Conservation (phyloP, 345 rosid genomes). For the Euclidium syriacum region DNA sequence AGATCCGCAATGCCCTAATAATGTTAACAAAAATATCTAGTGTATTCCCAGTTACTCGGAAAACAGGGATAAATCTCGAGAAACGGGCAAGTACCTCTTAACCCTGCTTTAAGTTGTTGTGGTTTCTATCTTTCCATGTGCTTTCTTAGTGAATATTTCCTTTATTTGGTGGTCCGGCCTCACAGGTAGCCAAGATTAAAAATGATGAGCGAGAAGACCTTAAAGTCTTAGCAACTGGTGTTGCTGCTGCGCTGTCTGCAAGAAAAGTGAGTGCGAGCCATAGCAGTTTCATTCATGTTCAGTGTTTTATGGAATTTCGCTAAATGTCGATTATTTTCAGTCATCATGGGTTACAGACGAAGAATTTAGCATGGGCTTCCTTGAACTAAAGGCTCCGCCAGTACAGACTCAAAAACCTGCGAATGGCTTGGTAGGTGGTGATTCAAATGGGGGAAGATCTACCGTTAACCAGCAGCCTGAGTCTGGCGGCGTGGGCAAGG, state of each 20-base stretch:
- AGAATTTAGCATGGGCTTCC: constrained; percentile 98
- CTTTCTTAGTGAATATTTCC: constrained; percentile 8
- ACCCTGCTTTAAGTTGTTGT: constrained; percentile 13
- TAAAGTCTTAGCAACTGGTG: constrained; percentile 97
- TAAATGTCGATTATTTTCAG: constrained; percentile 42
- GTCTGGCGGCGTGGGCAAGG: constrained; percentile 52
- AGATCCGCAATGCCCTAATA: constrained; percentile 93
- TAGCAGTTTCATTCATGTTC: constrained; percentile 13
- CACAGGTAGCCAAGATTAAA: constrained; percentile 88
- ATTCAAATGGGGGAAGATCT: constrained; percentile 46
- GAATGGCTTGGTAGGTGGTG: constrained; percentile 50
- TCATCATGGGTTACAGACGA: constrained; percentile 98
- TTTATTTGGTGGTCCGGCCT: constrained; percentile 12
- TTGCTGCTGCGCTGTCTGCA: constrained; percentile 95
- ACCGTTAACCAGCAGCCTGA: constrained; percentile 47
- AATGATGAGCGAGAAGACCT: constrained; percentile 98
- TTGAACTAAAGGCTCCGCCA: constrained; percentile 77
- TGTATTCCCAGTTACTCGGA: constrained; percentile 94
- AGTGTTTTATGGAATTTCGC: constrained; percentile 2
- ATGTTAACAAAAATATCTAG: constrained; percentile 91
- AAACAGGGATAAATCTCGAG: constrained; percentile 97
- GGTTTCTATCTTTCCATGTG: constrained; percentile 7
- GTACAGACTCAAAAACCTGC: constrained; percentile 52
- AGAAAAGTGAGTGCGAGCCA: constrained; percentile 64
- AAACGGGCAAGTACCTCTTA: constrained; percentile 62